Base-by-base conservation (phyloP, 805 yeast genomes). In the Barnettozyma sp. region DNA sequence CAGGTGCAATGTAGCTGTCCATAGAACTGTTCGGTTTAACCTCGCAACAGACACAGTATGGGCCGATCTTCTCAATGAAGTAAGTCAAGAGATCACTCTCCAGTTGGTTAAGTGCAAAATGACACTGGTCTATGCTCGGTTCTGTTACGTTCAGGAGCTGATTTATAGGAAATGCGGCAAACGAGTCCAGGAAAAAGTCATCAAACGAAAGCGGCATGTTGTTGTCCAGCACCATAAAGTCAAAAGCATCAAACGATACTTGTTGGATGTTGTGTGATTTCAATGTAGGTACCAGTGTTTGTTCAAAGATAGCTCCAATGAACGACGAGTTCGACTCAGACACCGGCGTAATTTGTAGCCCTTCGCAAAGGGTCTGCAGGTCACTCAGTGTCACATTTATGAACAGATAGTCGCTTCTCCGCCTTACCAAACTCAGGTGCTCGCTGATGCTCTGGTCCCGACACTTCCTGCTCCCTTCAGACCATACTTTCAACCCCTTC, bases 1-100 rank as follows among this genome's bases (percentile, higher is more conserved):
- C 55, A 17, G 60, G 56, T 3, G 48, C 52, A 20, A 42, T 40
- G 27, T 43, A 38, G 18, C 43, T 34, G 34, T 41, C 41, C 18
- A 33, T 13, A 0, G 42, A 30, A n/a, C 38, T 36, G 16, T 41
- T 48, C 5, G 46, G 42, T n/a, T 46, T 35, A 11, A 43, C 43
- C n/a, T 64, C 59, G 39, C 54, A 63, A 35, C 70, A 63, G 8
- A 63, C 58, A 40, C 68, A 63, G 21, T 49, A 45, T 1, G 71
- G 71, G 14, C 62, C 62, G 6, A 65, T 63, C 6, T 44, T 33
- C 6, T 54, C 51, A 18, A 58, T 50, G 42, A 63, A 62, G 40
- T 63, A 65, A 7, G 49, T 43, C 25, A 61, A 41, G n/a, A 60
- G 42, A 6, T 35, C 38, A 20, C 37, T 36, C 40, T 49, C 53